phyloP scores from a whole-genome alignment of 208 protist genomes.

The Leptomonas pyrrhocoris region DNA sequence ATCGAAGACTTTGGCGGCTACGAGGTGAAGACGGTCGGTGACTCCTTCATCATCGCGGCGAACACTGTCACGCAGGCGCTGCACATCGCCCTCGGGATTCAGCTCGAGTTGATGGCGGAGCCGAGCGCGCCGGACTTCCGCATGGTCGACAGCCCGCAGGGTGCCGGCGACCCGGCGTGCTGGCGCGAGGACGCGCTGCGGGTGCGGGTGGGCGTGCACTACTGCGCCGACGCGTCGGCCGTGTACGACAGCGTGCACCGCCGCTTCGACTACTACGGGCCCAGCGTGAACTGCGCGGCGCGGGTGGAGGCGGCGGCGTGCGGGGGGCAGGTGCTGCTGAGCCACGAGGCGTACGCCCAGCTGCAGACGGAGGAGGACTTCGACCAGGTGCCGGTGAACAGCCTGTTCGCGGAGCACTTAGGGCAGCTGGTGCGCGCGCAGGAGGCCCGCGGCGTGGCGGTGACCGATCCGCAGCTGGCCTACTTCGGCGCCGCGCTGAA shows the following conservation, averaged over 20 bases:
- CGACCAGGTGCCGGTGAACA: background rate
- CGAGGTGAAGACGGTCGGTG: constrained; percentile 63
- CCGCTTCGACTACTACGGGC: constrained; percentile 80
- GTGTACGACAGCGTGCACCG: constrained; percentile 44
- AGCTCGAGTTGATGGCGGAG: constrained; percentile 36
- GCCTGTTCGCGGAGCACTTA: constrained; percentile 27
- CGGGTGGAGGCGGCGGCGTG: constrained; percentile 24
- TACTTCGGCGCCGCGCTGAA: background rate
- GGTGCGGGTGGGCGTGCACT: constrained; percentile 46
- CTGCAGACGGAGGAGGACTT: constrained; percentile 21
- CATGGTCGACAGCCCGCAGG: constrained; percentile 29
- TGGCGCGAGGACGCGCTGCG: constrained; percentile 33
- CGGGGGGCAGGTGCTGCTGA: constrained; percentile 19
- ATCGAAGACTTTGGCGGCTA: constrained; percentile 44
- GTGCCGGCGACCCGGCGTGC: constrained; percentile 21
- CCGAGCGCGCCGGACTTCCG: constrained; percentile 10
- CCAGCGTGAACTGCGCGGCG: constrained; percentile 42
- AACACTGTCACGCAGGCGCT: constrained; percentile 33
- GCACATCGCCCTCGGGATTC: constrained; percentile 42
- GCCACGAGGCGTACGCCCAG: background rate
- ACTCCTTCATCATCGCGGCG: constrained; percentile 65
- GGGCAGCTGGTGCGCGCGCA: constrained; percentile 24
- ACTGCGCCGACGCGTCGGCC: constrained; percentile 39
- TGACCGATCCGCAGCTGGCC: background rate
- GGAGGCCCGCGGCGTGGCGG: background rate